Percentiles rank a stretch among this genome's conserved stretches.
Conservation (phyloP, 257 asterid genomes). For the Linaria vulgaris region DNA sequence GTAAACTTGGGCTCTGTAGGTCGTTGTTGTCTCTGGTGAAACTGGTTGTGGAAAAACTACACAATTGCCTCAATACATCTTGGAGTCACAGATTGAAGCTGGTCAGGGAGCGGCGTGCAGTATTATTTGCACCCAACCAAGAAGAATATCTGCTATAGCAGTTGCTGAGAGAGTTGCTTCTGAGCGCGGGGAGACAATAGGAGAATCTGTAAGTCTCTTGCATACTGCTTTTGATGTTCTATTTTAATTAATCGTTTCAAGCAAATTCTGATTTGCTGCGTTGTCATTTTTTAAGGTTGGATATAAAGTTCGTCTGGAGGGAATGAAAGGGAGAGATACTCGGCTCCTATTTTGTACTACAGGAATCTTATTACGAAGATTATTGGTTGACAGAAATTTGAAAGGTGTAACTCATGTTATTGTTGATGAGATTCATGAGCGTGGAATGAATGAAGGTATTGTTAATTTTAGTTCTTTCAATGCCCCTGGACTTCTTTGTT, state of each 20-base stretch:
- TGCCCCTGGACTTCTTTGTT: constrained; percentile 23
- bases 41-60: constrained; percentile 97
- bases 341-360: constrained; percentile 92
- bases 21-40: constrained; percentile 88
- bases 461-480: constrained; percentile 19
- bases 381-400: constrained; percentile 77
- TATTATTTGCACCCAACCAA: constrained; percentile 92
- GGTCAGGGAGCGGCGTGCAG: constrained; percentile 73
- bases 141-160: constrained; percentile 91
- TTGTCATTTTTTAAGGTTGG: constrained; percentile 62
- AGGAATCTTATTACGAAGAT: constrained; percentile 82
- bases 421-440: constrained; percentile 96
- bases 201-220: constrained; percentile 71
- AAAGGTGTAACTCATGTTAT: constrained; percentile 85
- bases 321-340: constrained; percentile 90
- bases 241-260: background rate
- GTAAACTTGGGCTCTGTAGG: constrained; percentile 44
- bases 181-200: constrained; percentile 88
- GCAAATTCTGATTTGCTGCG: constrained; percentile 21
- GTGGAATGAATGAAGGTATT: constrained; percentile 96
- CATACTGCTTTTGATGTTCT: constrained; percentile 26
- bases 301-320: constrained; percentile 93
- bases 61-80: constrained; percentile 86
- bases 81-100: constrained; percentile 82
- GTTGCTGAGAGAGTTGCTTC: constrained; percentile 95